Base-by-base conservation (phyloP, 352 stramenopile genomes). In the Globisporangium nagaii region DNA sequence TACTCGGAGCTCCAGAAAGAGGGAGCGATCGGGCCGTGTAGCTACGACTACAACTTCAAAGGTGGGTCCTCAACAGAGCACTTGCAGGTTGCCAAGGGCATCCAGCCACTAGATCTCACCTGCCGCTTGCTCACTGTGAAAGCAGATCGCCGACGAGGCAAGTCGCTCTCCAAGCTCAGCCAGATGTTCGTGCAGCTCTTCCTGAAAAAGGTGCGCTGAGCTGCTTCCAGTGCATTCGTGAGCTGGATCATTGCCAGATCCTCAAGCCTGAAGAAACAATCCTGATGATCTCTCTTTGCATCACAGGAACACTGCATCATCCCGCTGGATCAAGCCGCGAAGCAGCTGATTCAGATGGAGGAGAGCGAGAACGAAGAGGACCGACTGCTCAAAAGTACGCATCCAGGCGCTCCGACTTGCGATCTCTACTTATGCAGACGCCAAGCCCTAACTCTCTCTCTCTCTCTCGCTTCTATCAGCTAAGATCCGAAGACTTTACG, bases 181-280 rank as follows among this genome's bases (percentile, higher is more conserved):
- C 93, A 97, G 64, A 91, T 97, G 63, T 97, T 98, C 57, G 83
- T 99, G 35, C 86, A 98, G 66, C 81, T 98, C 13, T 99, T 98
- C 65, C 70, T 99, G 13, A 83, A 71, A 56, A 80, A 90, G 75
- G 80, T 90, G 44, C 24, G 48, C 22, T 46, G 8, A n/a, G n/a
- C n/a, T n/a, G n/a, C n/a, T n/a, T n/a, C n/a, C n/a, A n/a, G n/a
- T n/a, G n/a, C n/a, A n/a, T n/a, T n/a, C n/a, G n/a, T n/a, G n/a
- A n/a, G n/a, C n/a, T n/a, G n/a, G n/a, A n/a, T n/a, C n/a, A n/a
- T n/a, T n/a, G n/a, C n/a, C n/a, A n/a, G n/a, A 3, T 36, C 42
- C 22, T 25, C 4, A 28, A 9, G 0, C 30, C n/a, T 48, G 17
- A 41, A 37, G 13, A 3, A 19, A 5, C 22, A 10, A 15, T 13